Percentiles rank a stretch among this genome's conserved stretches.
These are phyloP conservation scores for Tetrahymena elliotti DNA, from an alignment of 73 alveolate species.

Conservation along the genomic window DNA sequence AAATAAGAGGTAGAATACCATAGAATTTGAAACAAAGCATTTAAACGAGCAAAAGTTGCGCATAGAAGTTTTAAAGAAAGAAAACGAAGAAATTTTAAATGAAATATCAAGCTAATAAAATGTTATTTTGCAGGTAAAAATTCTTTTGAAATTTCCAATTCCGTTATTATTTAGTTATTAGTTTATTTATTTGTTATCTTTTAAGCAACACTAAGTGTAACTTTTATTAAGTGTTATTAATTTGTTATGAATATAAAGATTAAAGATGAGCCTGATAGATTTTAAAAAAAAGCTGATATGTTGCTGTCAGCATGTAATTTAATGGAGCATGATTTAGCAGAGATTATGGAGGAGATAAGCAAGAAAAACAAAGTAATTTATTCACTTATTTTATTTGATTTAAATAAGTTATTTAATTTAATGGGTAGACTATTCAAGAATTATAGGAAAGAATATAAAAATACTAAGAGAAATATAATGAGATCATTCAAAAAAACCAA, in stretches of 20 bases:
- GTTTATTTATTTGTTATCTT: neutral
- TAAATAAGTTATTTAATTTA: neutral
- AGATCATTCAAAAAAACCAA: conserved; percentile 14
- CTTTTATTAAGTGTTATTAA: neutral
- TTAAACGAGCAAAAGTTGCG: conserved; percentile 1
- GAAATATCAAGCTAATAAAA: conserved; percentile 44
- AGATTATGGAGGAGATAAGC: conserved; percentile 47
- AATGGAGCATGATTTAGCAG: conserved; percentile 46
- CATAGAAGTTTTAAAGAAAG: conserved; percentile 14
- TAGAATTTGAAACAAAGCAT: conserved; percentile 30
- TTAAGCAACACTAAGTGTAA: neutral
- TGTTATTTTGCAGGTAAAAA: neutral
- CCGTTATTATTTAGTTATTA: too few species aligned
- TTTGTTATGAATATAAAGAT: conserved; percentile 47
- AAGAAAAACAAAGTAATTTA: conserved; percentile 35
- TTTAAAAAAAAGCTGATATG: conserved; percentile 63
- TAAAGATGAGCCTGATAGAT: conserved; percentile 65
- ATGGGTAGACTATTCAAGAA: conserved; percentile 5
- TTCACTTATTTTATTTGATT: neutral
- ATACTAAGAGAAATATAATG: conserved; percentile 27
- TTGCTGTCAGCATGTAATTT: conserved; percentile 44
- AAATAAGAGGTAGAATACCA: conserved; percentile 35
- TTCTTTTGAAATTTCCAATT: too few species aligned
- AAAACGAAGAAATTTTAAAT: conserved; percentile 44
- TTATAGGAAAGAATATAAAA: conserved; percentile 32